Conservation (phyloP, 2,329 filamentous ascomycete species). For the Dactylellina parvicollis region DNA sequence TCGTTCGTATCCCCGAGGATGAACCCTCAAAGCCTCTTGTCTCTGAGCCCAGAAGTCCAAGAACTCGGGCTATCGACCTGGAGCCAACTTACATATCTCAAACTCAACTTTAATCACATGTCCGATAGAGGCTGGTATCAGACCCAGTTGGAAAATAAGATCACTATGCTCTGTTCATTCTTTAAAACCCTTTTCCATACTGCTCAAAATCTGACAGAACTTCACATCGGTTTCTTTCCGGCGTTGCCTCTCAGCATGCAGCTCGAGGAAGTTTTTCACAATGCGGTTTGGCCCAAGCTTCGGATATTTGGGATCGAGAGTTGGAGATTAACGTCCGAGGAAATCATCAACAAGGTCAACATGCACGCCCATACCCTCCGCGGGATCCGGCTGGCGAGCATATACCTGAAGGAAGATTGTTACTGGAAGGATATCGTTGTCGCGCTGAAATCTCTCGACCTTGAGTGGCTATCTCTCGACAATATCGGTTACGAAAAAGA, state of each 20-base stretch:
- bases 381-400: conserved; percentile 69
- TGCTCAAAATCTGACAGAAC: conserved; percentile 70
- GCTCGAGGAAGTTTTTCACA: conserved; percentile 72
- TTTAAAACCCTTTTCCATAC: conserved; percentile 70
- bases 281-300: conserved; percentile 70
- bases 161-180: conserved; percentile 68
- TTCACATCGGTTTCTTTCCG: conserved; percentile 73
- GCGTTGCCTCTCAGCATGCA: conserved; percentile 68
- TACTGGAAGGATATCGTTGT: conserved; percentile 71
- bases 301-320: conserved; percentile 73
- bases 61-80: conserved; percentile 69
- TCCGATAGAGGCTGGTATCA: conserved; percentile 61
- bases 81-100: conserved; percentile 70
- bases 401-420: conserved; percentile 70
- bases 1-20: conserved; percentile 73
- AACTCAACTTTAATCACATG: conserved; percentile 72
- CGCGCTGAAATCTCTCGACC: conserved; percentile 67
- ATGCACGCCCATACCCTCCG: conserved; percentile 69
- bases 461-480: conserved; percentile 71
- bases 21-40: conserved; percentile 63
- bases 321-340: conserved; percentile 70
- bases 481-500: conserved; percentile 57
- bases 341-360: conserved; percentile 69
- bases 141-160: conserved; percentile 65
- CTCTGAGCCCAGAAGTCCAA: conserved; percentile 50